A percentile compares a stretch with the other conserved stretches of the same genome.
These are phyloP conservation scores for Heritiera fomes DNA, from an alignment of 345 rosid genomes.

Conservation along the genomic window DNA sequence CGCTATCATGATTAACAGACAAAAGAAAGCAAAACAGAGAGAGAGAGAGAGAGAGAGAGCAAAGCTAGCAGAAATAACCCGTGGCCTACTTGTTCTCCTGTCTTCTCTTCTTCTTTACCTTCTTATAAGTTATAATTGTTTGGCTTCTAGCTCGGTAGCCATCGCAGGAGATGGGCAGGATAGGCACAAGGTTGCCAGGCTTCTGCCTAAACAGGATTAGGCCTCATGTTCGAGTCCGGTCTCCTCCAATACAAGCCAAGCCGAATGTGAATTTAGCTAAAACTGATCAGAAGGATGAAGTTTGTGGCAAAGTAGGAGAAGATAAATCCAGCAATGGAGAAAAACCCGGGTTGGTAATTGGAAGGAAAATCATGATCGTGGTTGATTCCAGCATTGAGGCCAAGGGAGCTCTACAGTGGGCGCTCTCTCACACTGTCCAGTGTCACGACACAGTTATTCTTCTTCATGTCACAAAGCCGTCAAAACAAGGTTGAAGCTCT, in stretches of 20 bases:
- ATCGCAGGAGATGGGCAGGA: constrained; percentile 45
- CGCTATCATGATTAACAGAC: constrained; percentile 30
- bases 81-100: constrained; percentile 19
- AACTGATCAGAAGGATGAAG: constrained; percentile 21
- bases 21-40: constrained; percentile 18
- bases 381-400: constrained; percentile 79
- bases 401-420: constrained; percentile 87
- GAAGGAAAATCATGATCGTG: constrained; percentile 80
- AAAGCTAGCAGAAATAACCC: constrained; percentile 20
- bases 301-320: constrained; percentile 13
- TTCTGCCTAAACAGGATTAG: constrained; percentile 80
- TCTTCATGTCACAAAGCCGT: constrained; percentile 61
- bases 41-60: constrained; percentile 15
- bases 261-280: background rate
- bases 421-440: constrained; percentile 83
- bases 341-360: constrained; percentile 33
- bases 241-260: constrained; percentile 61
- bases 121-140: constrained; percentile 29
- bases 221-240: constrained; percentile 72
- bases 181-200: constrained; percentile 56
- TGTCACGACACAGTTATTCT: constrained; percentile 69
- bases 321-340: background rate
- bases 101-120: constrained; percentile 28
- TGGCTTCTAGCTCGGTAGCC: constrained; percentile 1
- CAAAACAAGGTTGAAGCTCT: constrained; percentile 45